Conservation (phyloP, 163 green algal genomes). For the Chlamydomonas reinhardtii region DNA sequence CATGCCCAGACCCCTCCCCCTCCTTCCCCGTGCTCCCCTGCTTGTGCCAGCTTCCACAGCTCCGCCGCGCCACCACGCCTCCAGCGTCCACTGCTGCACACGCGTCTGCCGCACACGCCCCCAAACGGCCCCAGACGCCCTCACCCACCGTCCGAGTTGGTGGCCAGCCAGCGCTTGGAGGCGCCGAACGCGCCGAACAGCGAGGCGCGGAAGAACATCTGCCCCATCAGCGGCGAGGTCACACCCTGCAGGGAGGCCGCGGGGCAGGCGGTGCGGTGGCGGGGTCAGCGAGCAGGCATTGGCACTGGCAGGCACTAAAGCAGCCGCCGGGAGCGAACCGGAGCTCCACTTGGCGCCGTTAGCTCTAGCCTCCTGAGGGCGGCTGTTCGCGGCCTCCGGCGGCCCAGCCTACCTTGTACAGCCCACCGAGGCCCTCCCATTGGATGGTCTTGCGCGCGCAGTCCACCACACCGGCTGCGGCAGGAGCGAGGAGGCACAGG, state of each 20-base stretch:
- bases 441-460: slow-evolving; percentile 92
- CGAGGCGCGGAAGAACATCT: slow-evolving; percentile 95
- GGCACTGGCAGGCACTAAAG: not conserved
- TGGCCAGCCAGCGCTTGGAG: slow-evolving; percentile 87
- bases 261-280: not conserved
- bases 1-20: too few species aligned
- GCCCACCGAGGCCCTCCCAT: slow-evolving; percentile 87
- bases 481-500: not conserved
- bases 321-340: too few species aligned
- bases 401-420: slow-evolving; percentile 96
- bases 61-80: too few species aligned
- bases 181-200: slow-evolving; percentile 91
- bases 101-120: too few species aligned
- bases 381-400: too few species aligned
- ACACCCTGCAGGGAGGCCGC: not conserved
- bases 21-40: too few species aligned
- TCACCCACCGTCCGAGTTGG: slow-evolving; percentile 72
- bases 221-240: slow-evolving; percentile 89
- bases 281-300: not conserved
- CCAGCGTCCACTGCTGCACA: too few species aligned
- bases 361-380: too few species aligned
- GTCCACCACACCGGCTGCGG: slow-evolving; percentile 88
- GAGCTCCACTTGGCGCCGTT: too few species aligned
- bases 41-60: too few species aligned
- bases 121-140: not conserved